Percentiles rank a stretch among this genome's conserved stretches.
These are phyloP conservation scores for Cordyceps cicadae DNA, from an alignment of 2,329 filamentous ascomycete genomes.

Conservation along the genomic window DNA sequence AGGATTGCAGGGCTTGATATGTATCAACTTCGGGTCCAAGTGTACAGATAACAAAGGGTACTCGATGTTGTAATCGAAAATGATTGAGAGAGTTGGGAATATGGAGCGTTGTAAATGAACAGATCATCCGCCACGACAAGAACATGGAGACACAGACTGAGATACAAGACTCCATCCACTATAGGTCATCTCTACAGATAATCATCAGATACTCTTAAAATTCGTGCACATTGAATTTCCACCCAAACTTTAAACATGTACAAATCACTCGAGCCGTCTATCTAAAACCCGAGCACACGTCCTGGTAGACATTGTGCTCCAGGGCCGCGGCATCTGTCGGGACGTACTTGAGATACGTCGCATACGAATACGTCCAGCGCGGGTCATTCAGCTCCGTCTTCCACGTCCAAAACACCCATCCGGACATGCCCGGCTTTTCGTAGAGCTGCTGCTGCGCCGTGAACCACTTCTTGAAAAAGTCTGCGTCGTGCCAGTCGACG, in stretches of 20 bases:
- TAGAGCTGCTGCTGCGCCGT: conserved; percentile 47
- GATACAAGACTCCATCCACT: too few species aligned
- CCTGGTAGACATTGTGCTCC: conserved; percentile 20
- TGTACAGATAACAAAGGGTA: too few species aligned
- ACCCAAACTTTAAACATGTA: background rate
- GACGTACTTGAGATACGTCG: conserved; percentile 16
- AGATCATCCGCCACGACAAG: too few species aligned
- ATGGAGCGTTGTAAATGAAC: too few species aligned
- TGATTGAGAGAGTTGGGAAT: too few species aligned
- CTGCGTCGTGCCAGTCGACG: conserved; percentile 32
- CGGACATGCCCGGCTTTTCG: conserved; percentile 37
- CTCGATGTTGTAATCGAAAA: too few species aligned
- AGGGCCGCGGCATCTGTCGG: conserved; percentile 18
- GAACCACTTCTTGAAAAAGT: conserved; percentile 50
- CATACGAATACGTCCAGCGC: conserved; percentile 22
- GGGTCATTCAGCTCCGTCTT: conserved; percentile 33
- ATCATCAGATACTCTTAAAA: too few species aligned
- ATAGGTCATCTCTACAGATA: too few species aligned
- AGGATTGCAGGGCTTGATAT: too few species aligned
- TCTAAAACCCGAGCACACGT: conserved; percentile 16
- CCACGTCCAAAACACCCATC: conserved; percentile 55
- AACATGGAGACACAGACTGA: too few species aligned
- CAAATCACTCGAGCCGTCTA: background rate
- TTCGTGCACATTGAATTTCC: background rate
- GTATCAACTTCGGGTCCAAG: too few species aligned